Percentiles rank a stretch among this genome's conserved stretches.
These are phyloP conservation scores for Euphorbia peplus DNA, from an alignment of 345 rosid genomes.

Conservation along the genomic window DNA sequence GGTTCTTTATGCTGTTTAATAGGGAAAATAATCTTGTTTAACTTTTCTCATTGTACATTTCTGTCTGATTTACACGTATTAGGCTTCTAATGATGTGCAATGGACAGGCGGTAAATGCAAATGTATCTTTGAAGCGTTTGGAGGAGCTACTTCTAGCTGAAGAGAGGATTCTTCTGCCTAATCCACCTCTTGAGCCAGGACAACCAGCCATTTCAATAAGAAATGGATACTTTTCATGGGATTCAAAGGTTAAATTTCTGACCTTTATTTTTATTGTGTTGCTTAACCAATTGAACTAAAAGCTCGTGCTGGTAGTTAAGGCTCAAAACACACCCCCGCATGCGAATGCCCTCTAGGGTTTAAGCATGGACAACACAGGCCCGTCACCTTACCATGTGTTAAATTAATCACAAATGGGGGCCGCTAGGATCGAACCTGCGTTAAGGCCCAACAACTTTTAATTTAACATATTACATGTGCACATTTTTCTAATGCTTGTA, in stretches of 20 bases:
- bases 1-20: not conserved
- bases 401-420: no score
- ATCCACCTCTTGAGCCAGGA: slow-evolving; percentile 72
- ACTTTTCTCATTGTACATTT: not conserved
- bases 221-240: slow-evolving; percentile 93
- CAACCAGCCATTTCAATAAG: slow-evolving; percentile 77
- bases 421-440: no score
- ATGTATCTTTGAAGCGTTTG: slow-evolving; percentile 88
- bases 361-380: no score
- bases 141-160: slow-evolving; percentile 89
- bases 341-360: no score
- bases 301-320: no score
- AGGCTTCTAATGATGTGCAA: slow-evolving; percentile 24
- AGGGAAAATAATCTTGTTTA: slow-evolving; percentile 2
- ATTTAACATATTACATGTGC: not conserved
- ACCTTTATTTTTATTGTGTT: not conserved
- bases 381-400: no score
- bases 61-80: not conserved
- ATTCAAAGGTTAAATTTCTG: slow-evolving; percentile 59
- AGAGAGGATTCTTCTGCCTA: slow-evolving; percentile 89
- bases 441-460: no score
- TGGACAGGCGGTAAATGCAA: slow-evolving; percentile 81
- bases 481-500: not conserved
- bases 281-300: no score
- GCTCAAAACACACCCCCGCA: no score